Conservation (phyloP, 805 yeast genomes). For the Candida glaebosa region DNA sequence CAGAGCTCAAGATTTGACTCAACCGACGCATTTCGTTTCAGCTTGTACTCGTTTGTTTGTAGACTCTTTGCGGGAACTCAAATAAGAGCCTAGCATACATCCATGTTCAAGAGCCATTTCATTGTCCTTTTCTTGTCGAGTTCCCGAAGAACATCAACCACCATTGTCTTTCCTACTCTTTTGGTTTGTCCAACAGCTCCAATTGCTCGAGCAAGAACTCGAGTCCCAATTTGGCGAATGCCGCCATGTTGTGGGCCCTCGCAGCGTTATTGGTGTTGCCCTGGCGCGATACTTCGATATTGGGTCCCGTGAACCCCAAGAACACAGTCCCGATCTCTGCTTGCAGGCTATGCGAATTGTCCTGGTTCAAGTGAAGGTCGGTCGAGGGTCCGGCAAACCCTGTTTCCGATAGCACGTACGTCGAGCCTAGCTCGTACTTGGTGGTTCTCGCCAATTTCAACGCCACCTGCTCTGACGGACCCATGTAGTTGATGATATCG, state of each 20-base stretch:
- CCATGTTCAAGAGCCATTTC: too few relatives aligned
- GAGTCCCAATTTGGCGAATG: slow-evolving; percentile 67
- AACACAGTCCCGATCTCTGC: slow-evolving; percentile 63
- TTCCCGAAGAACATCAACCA: too few relatives aligned
- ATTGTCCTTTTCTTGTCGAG: too few relatives aligned
- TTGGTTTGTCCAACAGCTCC: slow-evolving; percentile 13
- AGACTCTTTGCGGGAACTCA: too few relatives aligned
- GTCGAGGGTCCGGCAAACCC: slow-evolving; percentile 82
- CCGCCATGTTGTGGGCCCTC: slow-evolving; percentile 68
- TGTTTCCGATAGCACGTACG: slow-evolving; percentile 78
- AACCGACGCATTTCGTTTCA: too few relatives aligned
- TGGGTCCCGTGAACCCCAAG: slow-evolving; percentile 68
- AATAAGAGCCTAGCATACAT: too few relatives aligned
- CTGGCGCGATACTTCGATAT: slow-evolving; percentile 46
- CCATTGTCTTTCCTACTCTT: too few relatives aligned
- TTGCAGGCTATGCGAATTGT: slow-evolving; percentile 14
- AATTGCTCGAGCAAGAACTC: slow-evolving; percentile 54
- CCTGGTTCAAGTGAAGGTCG: slow-evolving; percentile 36
- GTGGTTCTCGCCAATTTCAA: slow-evolving; percentile 73
- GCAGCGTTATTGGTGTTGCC: slow-evolving; percentile 46
- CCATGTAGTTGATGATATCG: slow-evolving; percentile 71
- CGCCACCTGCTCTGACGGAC: slow-evolving; percentile 77
- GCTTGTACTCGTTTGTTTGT: too few relatives aligned
- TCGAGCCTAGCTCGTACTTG: slow-evolving; percentile 75
- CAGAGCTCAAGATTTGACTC: too few relatives aligned